phyloP scores from a whole-genome alignment of 352 stramenopile genomes.

The Pythium phragmiticola region DNA sequence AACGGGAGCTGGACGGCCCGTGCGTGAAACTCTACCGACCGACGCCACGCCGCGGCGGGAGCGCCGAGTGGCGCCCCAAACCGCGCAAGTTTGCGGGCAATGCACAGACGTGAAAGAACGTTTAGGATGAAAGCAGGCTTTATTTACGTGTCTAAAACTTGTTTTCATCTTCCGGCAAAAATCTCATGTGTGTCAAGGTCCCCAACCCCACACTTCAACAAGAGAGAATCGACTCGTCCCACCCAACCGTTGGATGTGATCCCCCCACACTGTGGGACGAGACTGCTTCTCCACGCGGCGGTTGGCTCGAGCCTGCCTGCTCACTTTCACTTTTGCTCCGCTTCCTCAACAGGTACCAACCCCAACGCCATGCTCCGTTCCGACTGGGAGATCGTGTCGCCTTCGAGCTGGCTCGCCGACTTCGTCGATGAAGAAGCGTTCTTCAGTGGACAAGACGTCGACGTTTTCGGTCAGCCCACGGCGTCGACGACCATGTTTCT shows the following conservation, averaged over 20 bases:
- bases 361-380: conserved; percentile 42
- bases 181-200: no score
- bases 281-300: neutral
- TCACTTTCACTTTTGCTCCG: conserved; percentile 4
- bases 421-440: conserved; percentile 53
- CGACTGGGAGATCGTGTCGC: conserved; percentile 54
- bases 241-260: no score
- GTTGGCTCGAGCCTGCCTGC: neutral
- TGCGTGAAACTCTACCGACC: conserved; percentile 65
- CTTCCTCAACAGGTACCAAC: neutral
- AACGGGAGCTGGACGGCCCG: conserved; percentile 52
- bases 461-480: conserved; percentile 2
- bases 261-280: neutral
- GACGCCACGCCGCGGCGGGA: conserved; percentile 45
- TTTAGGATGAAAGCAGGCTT: neutral
- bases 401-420: conserved; percentile 44
- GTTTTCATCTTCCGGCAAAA: no score
- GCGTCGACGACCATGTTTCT: conserved; percentile 26
- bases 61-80: conserved; percentile 68
- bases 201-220: no score
- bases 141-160: no score
- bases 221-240: no score
- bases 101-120: neutral
- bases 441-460: conserved; percentile 28
- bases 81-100: conserved; percentile 52